A percentile compares a stretch with the other conserved stretches of the same genome.
These are phyloP conservation scores for Aspergillus ibericus DNA, from an alignment of 2,329 filamentous ascomycete species.

Conservation along the genomic window DNA sequence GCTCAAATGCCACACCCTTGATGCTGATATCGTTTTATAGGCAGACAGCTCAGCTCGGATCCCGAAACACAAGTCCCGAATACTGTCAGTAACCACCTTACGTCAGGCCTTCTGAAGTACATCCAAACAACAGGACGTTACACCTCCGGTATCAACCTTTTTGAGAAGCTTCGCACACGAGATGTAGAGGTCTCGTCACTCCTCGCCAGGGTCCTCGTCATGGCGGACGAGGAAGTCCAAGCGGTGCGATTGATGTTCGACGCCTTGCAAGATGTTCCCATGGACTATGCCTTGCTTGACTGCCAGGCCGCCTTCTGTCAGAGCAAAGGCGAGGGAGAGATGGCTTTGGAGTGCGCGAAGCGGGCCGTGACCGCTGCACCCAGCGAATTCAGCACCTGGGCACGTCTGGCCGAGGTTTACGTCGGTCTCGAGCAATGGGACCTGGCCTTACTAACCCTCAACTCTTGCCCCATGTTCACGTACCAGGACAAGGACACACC, in stretches of 20 bases:
- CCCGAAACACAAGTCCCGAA: conserved; percentile 97
- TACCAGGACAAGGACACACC: conserved; percentile 98
- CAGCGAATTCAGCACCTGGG: conserved; percentile 97
- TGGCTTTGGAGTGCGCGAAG: conserved; percentile 91
- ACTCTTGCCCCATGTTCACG: conserved; percentile 99
- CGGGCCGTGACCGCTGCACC: conserved; percentile 92
- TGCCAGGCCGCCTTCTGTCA: conserved; percentile 90
- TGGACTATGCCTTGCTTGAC: conserved; percentile 97
- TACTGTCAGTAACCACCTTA: conserved; percentile 92
- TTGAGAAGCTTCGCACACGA: conserved; percentile 87
- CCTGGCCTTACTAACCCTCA: conserved; percentile 87
- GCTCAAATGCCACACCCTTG: too few relatives aligned
- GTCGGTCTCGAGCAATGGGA: conserved; percentile 96
- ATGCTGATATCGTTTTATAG: conserved; percentile 47
- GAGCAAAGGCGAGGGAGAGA: conserved; percentile 79
- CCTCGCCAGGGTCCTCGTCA: conserved; percentile 84
- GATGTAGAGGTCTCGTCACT: conserved; percentile 94
- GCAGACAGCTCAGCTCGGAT: conserved; percentile 94
- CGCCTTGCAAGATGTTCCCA: conserved; percentile 84
- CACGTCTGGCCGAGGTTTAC: conserved; percentile 88
- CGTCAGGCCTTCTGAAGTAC: conserved; percentile 89
- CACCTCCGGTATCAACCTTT: conserved; percentile 93
- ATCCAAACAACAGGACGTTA: conserved; percentile 94
- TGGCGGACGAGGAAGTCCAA: conserved; percentile 96
- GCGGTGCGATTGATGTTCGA: conserved; percentile 86